Evolutionary conservation across 148 eudicot species (phyloP).

Genomic region (Vaccinium darrowii): DNA sequence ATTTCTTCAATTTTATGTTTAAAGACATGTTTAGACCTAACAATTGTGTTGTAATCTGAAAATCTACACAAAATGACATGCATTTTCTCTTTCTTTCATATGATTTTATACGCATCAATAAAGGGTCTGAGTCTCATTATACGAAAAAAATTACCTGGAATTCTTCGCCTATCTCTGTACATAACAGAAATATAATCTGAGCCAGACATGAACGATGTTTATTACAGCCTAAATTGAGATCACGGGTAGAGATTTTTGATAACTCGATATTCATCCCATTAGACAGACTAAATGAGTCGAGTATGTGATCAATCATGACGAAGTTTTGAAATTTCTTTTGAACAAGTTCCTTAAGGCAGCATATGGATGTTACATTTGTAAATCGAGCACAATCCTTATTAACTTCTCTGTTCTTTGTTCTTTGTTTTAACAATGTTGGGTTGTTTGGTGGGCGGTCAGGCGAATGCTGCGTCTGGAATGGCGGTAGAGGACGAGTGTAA

Average conservation of each 20-base stretch:
- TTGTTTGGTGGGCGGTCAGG: slow-evolving; percentile 30
- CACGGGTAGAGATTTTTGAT: not conserved
- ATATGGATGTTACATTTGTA: too few relatives aligned
- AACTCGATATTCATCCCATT: not conserved
- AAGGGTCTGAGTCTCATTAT: not conserved
- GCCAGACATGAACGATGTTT: not conserved
- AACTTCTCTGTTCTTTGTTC: not conserved
- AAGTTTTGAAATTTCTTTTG: too few relatives aligned
- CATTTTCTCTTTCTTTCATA: not conserved
- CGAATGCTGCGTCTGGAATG: slow-evolving; percentile 83
- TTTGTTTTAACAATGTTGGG: not conserved
- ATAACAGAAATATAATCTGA: not conserved
- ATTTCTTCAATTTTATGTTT: not conserved
- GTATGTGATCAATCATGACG: not conserved
- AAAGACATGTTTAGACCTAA: not conserved
- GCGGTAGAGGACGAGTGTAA: slow-evolving; percentile 77
- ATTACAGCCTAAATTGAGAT: not conserved
- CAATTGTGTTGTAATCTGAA: too few relatives aligned
- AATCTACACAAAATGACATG: not conserved
- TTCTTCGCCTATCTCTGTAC: not conserved
- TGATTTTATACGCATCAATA: not conserved
- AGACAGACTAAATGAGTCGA: not conserved
- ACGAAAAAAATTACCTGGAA: not conserved
- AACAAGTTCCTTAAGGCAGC: too few relatives aligned
- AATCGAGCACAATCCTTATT: not conserved